Evolutionary conservation across 2,329 filamentous ascomycete species (phyloP), one percentile per base, ranked within the genome.

Genomic region (Myriosclerotinia curreyana): DNA sequence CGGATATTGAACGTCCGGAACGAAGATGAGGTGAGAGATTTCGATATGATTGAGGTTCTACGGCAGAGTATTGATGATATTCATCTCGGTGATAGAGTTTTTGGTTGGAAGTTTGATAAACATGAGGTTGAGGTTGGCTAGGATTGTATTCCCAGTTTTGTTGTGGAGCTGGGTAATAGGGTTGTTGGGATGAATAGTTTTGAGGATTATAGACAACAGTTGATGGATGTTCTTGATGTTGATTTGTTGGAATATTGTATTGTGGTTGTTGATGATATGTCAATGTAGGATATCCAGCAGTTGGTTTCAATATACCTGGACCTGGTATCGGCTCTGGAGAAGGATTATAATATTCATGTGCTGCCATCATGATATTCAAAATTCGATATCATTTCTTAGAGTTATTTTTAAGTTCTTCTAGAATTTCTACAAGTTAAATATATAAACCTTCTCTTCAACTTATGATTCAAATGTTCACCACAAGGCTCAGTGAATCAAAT

Each of bases 1-100:
- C 67, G n/a, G 68, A 70, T 42, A 59, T 60, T 1, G 68, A 69
- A 44, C 68, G 67, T 48, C 56, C 22, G n/a, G 63, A 49, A 14
- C 60, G 58, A 25, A 67, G 53, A 49, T 62, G 64, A 34, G 38
- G 59, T 11, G 59, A 49, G 14, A 51, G 49, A 15, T 61, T 52
- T 40, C 25, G 38, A 46, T 44, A 53, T 5, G 49, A 31, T n/a
- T 31, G 53, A 4, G 38, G 25, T 44, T 31, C 53, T 17, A 44
- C 17, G 38, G 25, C 25, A 22, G 40, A 38, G 3, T 56, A 22
- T 44, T 31, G 53, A 44, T 31, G 6, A 3, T 14, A 17, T 44
- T 4, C 25, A 61, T 61, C 49, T 20, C 38, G 14, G 14, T 46
- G 22, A 31, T 25, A 42, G 40, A 25, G 2, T 17, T 52, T 48